phyloP scores from a whole-genome alignment of 192 early-diverging fungal species.

The Backusella luteola region DNA sequence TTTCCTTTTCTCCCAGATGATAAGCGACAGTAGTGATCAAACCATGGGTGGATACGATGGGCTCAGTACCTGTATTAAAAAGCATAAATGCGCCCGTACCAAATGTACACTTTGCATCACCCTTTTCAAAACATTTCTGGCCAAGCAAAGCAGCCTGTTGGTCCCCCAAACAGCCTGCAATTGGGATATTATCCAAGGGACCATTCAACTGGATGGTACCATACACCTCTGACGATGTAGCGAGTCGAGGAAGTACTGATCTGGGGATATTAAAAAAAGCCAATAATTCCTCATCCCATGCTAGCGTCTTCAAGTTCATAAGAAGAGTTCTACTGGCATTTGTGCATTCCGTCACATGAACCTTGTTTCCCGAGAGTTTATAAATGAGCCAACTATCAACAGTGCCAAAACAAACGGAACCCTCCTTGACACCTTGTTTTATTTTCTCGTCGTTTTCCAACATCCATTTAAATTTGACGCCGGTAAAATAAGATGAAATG shows the following conservation, averaged over 20 bases:
- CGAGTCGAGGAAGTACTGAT: conserved; percentile 67
- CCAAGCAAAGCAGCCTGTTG: conserved; percentile 94
- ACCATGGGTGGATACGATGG: conserved; percentile 76
- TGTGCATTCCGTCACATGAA: conserved; percentile 88
- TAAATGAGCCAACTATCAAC: conserved; percentile 95
- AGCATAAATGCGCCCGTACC: conserved; percentile 96
- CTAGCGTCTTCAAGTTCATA: conserved; percentile 78
- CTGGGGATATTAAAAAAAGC: conserved; percentile 73
- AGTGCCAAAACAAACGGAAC: conserved; percentile 80
- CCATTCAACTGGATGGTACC: conserved; percentile 53
- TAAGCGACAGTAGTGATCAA: conserved; percentile 92
- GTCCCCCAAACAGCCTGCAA: conserved; percentile 88
- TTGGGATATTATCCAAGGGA: conserved; percentile 67
- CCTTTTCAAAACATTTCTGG: conserved; percentile 81
- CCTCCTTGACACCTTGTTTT: conserved; percentile 66
- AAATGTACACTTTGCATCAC: conserved; percentile 94
- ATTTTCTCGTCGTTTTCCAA: conserved; percentile 78
- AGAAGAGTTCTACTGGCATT: conserved; percentile 94
- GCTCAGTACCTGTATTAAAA: conserved; percentile 86
- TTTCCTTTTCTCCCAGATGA: conserved; percentile 69
- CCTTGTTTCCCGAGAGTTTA: conserved; percentile 78
- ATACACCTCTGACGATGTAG: conserved; percentile 79
- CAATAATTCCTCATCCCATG: conserved; percentile 74
- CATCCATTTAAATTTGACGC: conserved; percentile 89
- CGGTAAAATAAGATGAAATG: conserved; percentile 91